Evolutionary conservation across 495 filamentous ascomycete genomes (phyloP).

Genomic region (Aspergillus hancockii): DNA sequence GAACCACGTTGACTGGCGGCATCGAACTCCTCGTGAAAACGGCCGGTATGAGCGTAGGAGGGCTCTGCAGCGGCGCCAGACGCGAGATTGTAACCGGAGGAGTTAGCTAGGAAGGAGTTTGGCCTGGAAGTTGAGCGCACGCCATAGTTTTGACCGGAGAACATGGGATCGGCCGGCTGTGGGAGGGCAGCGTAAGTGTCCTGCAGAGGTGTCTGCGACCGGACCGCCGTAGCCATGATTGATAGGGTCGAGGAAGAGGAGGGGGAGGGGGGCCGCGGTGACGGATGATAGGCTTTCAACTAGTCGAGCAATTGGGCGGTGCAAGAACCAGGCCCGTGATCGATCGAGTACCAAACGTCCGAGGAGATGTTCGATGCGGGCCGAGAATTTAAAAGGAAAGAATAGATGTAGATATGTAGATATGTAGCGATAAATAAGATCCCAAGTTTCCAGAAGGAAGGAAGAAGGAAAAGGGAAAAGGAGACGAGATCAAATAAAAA

Average conservation of each 20-base stretch:
- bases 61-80: slow-evolving; percentile 40
- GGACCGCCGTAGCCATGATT: slow-evolving; percentile 44
- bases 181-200: slow-evolving; percentile 39
- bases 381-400: slow-evolving; percentile 5
- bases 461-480: slow-evolving; percentile 3
- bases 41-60: slow-evolving; percentile 47
- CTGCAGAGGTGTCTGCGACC: slow-evolving; percentile 47
- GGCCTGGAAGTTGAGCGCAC: slow-evolving; percentile 37
- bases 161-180: slow-evolving; percentile 29
- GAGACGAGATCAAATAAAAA: slow-evolving; percentile 7
- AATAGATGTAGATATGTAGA: not conserved
- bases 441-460: not conserved
- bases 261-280: slow-evolving; percentile 6
- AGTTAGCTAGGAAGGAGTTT: slow-evolving; percentile 39
- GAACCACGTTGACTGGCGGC: slow-evolving; percentile 65
- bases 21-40: slow-evolving; percentile 75
- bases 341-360: slow-evolving; percentile 15
- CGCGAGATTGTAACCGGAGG: slow-evolving; percentile 39
- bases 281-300: slow-evolving; percentile 9
- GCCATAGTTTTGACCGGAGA: slow-evolving; percentile 35
- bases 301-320: slow-evolving; percentile 17
- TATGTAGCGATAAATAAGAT: slow-evolving; percentile 1
- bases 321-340: slow-evolving; percentile 20
- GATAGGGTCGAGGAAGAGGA: slow-evolving; percentile 22
- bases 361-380: slow-evolving; percentile 11